These are phyloP conservation scores for Fusarium sp. DNA, from an alignment of 2,329 filamentous ascomycete genomes.

Conservation along the genomic window DNA sequence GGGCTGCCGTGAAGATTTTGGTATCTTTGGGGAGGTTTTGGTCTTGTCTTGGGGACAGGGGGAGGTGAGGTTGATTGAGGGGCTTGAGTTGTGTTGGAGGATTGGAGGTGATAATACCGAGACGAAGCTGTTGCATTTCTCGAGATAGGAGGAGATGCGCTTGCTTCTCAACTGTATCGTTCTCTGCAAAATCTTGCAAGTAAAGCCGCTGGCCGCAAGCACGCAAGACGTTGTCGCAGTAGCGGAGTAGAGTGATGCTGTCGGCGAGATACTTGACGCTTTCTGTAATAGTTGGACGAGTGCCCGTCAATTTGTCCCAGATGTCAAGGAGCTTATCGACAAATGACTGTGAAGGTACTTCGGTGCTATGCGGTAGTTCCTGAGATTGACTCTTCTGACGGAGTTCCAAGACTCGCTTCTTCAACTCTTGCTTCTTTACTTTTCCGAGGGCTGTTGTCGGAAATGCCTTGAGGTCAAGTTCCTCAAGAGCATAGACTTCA, in stretches of 20 bases:
- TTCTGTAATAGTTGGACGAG: slow-evolving; percentile 41
- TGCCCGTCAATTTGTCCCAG: slow-evolving; percentile 48
- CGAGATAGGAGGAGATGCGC: slow-evolving; percentile 42
- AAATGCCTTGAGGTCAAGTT: slow-evolving; percentile 53
- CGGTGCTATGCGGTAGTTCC: background rate
- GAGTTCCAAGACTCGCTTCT: slow-evolving; percentile 33
- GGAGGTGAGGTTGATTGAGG: background rate
- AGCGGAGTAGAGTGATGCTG: slow-evolving; percentile 53
- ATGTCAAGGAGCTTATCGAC: slow-evolving; percentile 35
- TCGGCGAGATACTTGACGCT: slow-evolving; percentile 47
- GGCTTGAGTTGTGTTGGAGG: background rate
- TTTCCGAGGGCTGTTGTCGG: slow-evolving; percentile 59
- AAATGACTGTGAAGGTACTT: slow-evolving; percentile 13
- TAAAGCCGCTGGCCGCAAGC: slow-evolving; percentile 46
- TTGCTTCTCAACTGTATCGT: slow-evolving; percentile 49
- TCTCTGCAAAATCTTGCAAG: slow-evolving; percentile 49
- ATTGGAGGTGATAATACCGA: slow-evolving; percentile 17
- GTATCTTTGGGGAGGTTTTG: background rate
- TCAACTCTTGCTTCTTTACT: slow-evolving; percentile 55
- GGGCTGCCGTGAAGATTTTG: slow-evolving; percentile 16
- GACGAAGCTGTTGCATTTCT: slow-evolving; percentile 29
- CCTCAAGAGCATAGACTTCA: slow-evolving; percentile 54
- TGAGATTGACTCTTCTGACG: background rate
- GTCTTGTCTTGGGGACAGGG: background rate
- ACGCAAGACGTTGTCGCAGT: slow-evolving; percentile 49